Conservation (phyloP, 169 alveolate species). For the Condylostoma magnum region DNA sequence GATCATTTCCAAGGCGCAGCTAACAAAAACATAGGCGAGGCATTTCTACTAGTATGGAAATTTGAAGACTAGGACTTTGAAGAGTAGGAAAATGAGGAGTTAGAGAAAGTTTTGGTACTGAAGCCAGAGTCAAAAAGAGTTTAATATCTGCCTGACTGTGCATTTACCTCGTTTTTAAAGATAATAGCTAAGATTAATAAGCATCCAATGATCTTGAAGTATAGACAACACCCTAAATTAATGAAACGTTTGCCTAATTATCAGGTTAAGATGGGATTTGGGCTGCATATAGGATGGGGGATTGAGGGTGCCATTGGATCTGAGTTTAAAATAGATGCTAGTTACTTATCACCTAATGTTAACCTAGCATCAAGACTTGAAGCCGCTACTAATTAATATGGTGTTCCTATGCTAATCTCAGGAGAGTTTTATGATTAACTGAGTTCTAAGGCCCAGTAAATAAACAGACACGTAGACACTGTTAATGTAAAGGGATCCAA, state of each 20-base stretch:
- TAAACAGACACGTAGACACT: slow-evolving; percentile 74
- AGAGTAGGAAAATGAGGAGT: slow-evolving; percentile 30
- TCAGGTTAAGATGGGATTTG: slow-evolving; percentile 66
- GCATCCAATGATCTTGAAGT: slow-evolving; percentile 62
- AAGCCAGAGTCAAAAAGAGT: no score
- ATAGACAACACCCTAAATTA: slow-evolving; percentile 63
- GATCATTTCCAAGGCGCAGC: slow-evolving; percentile 81
- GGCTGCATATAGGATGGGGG: slow-evolving; percentile 85
- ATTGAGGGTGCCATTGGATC: slow-evolving; percentile 88
- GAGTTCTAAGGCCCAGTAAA: slow-evolving; percentile 52
- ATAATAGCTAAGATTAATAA: slow-evolving; percentile 76
- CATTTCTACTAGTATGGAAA: slow-evolving; percentile 84
- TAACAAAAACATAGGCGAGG: slow-evolving; percentile 88
- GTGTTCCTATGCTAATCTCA: slow-evolving; percentile 74
- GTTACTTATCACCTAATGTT: slow-evolving; percentile 85
- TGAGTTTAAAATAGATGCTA: slow-evolving; percentile 80
- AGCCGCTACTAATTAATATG: slow-evolving; percentile 86
- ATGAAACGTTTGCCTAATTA: slow-evolving; percentile 59
- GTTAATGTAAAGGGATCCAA: slow-evolving; percentile 77
- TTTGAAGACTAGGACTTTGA: slow-evolving; percentile 39
- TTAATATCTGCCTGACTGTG: slow-evolving; percentile 3
- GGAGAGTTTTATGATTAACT: slow-evolving; percentile 51
- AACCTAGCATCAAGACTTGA: slow-evolving; percentile 70
- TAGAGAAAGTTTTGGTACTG: no score
- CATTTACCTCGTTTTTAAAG: slow-evolving; percentile 53